Base-by-base conservation (phyloP, 2,329 filamentous ascomycete species). In the Metarhizium brunneum region DNA sequence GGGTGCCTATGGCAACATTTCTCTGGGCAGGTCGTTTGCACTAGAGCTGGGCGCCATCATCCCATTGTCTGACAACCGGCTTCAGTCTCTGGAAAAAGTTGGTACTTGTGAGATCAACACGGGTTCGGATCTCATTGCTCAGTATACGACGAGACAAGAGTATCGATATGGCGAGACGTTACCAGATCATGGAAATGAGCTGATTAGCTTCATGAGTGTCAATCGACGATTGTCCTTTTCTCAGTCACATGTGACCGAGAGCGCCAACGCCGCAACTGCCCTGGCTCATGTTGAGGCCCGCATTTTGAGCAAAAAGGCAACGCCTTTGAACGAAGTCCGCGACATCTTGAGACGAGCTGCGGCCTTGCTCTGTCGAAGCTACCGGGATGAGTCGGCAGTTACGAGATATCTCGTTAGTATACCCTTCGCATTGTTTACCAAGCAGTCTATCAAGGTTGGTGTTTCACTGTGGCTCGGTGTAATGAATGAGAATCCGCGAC, bases 401-500 rank as follows among this genome's bases (percentile, higher is more conserved):
- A 84, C 90, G 13, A 88, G 92, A 65, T 87, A 95, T 65, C 79
- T 99, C 16, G 92, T 99, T 59, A 86, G 84, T 62, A 94, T 99
- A 58, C 95, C 94, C 0, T 99, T 99, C 70, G 82, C 84, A 45
- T 83, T 96, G 50, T 97, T 99, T 68, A 95, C 88, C 5, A 96
- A 95, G 68, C 88, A 95, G 65, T 94, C 92, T 2, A 94, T 99
- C 68, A 95, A 96, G 67, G 83, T 97, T 52, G 95, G 94, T 6
- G 88, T 96, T 40, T 96, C 94, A 4, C 76, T 99, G 6, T 99
- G 94, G 94, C 84, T 96, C 58, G 94, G 94, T 30, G 89, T 97
- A 14, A 95, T 97, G 65, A 94, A 97, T 64, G 94, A 99, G 69
- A 97, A 96, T 65, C 89, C 92, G 2, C 82, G 83, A 55, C 86